Percentiles rank a stretch among this genome's conserved stretches.
Conservation (phyloP, 2,329 filamentous ascomycete genomes). For the Cordyceps javanica region DNA sequence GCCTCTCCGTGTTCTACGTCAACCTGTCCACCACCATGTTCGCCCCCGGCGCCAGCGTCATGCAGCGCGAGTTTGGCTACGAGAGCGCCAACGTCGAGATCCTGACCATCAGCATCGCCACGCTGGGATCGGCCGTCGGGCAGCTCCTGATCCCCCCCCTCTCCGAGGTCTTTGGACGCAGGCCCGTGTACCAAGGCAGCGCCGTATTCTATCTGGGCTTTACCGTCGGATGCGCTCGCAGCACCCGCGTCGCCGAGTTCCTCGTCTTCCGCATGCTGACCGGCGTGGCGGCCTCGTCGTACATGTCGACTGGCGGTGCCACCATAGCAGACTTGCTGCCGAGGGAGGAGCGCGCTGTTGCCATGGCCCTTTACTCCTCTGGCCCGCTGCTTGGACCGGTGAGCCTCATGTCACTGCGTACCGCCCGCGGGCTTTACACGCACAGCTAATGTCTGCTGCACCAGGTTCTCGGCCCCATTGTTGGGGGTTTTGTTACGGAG, state of each 20-base stretch:
- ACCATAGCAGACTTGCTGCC: conserved; percentile 57
- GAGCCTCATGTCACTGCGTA: neutral
- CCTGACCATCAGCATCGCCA: conserved; percentile 36
- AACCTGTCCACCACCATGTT: neutral
- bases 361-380: conserved; percentile 57
- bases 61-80: conserved; percentile 30
- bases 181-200: conserved; percentile 23
- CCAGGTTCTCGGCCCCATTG: conserved; percentile 18
- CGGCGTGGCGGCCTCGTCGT: conserved; percentile 52
- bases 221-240: conserved; percentile 29
- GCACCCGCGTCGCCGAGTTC: conserved; percentile 54
- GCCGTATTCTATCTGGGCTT: conserved; percentile 52
- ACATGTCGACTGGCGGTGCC: conserved; percentile 59
- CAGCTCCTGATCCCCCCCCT: conserved; percentile 57
- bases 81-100: conserved; percentile 27
- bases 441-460: no score
- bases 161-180: conserved; percentile 52
- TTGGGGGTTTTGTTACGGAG: conserved; percentile 41
- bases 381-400: conserved; percentile 53
- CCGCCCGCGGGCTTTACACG: no score
- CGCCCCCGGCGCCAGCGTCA: neutral
- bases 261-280: conserved; percentile 55
- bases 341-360: conserved; percentile 50
- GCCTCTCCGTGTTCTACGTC: no score
- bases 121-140: conserved; percentile 47